A percentile compares a stretch with the other conserved stretches of the same genome.
phyloP scores from a whole-genome alignment of 2,329 filamentous ascomycete species.

The Pseudopyrenochaeta lycopersici region DNA sequence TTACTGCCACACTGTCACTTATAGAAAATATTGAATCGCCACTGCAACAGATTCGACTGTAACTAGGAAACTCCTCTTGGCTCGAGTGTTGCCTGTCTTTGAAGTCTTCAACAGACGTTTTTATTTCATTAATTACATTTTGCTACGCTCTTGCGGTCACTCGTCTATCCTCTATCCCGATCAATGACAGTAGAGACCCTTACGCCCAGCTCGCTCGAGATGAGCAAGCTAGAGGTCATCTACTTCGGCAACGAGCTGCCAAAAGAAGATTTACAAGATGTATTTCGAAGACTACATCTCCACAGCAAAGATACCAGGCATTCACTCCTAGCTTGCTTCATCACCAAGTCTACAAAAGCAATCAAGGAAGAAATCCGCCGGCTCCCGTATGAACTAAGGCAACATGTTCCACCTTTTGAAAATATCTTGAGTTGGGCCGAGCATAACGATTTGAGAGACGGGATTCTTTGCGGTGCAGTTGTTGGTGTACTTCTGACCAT shows the following conservation, averaged over 20 bases:
- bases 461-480: slow-evolving; percentile 54
- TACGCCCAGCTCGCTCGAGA: slow-evolving; percentile 8
- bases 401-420: slow-evolving; percentile 50
- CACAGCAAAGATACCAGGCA: slow-evolving; percentile 53
- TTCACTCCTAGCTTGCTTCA: slow-evolving; percentile 51
- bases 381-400: slow-evolving; percentile 38
- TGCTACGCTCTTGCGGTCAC: background rate
- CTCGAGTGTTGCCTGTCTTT: background rate
- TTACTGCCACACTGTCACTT: background rate
- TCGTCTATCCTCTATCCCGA: background rate
- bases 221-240: slow-evolving; percentile 37
- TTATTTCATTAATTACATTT: background rate
- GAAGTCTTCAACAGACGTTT: background rate
- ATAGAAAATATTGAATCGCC: background rate
- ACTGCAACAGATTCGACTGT: background rate
- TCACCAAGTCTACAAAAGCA: slow-evolving; percentile 51
- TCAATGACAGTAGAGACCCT: background rate
- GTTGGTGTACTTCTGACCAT: slow-evolving; percentile 56
- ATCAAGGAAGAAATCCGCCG: slow-evolving; percentile 52
- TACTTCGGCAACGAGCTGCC: slow-evolving; percentile 62
- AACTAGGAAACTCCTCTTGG: background rate
- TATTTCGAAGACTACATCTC: slow-evolving; percentile 52
- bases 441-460: slow-evolving; percentile 48
- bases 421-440: slow-evolving; percentile 47
- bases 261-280: slow-evolving; percentile 52